Percentiles rank a stretch among this genome's conserved stretches.
phyloP scores from a whole-genome alignment of 2,329 filamentous ascomycete species.

The Fusarium coicis region DNA sequence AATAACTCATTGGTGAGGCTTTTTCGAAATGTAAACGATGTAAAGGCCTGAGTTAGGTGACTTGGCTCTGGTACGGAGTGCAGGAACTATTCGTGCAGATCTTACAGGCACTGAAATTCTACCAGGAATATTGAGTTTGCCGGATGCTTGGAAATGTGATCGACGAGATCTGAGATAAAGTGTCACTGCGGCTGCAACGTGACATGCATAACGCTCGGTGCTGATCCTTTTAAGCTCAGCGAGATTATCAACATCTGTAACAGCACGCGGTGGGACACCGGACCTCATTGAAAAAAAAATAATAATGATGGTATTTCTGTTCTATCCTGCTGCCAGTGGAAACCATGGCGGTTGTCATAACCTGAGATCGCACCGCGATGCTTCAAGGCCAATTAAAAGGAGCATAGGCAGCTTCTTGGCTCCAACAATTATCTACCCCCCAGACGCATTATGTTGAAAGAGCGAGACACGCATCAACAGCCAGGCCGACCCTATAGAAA shows the following conservation, averaged over 20 bases:
- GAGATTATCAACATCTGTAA: not conserved
- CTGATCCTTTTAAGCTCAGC: not conserved
- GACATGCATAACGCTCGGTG: not conserved
- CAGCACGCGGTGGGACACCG: not conserved
- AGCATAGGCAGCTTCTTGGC: not conserved
- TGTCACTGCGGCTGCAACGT: not conserved
- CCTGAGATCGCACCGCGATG: not conserved
- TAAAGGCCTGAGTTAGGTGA: not conserved
- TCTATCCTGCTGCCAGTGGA: slow-evolving; percentile 17
- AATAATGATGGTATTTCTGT: slow-evolving; percentile 31
- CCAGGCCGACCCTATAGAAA: slow-evolving; percentile 74
- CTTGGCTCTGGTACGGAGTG: not conserved
- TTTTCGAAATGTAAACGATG: not conserved
- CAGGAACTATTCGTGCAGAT: not conserved
- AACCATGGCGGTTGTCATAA: slow-evolving; percentile 3
- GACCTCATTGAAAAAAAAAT: not conserved
- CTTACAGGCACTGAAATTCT: not conserved
- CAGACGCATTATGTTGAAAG: slow-evolving; percentile 59
- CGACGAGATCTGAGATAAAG: not conserved
- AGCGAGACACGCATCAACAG: slow-evolving; percentile 87
- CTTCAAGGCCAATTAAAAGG: not conserved
- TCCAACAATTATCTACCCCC: not conserved
- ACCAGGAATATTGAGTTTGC: not conserved
- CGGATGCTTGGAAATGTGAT: not conserved
- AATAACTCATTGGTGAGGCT: not conserved